A percentile compares a stretch with the other conserved stretches of the same genome.
Evolutionary conservation across 768 basidiomycete genomes (phyloP).

Genomic region (Neoboletus subvelutipes): DNA sequence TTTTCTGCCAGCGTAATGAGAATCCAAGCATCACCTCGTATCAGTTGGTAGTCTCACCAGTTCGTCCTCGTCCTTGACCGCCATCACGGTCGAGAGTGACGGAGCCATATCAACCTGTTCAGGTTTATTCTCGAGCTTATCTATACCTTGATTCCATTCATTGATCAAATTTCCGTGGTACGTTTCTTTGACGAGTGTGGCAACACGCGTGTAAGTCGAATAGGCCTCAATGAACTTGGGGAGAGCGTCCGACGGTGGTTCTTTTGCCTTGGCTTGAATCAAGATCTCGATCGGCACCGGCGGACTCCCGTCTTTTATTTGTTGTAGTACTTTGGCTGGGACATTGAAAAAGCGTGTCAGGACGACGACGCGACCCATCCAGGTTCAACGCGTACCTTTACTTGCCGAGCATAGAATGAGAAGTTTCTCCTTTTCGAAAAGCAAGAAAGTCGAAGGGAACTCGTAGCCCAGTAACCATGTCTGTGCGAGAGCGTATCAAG

Average conservation of each 20-base stretch:
- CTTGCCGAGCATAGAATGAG: slow-evolving; percentile 82
- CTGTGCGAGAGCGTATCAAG: slow-evolving; percentile 39
- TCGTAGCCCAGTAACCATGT: slow-evolving; percentile 98
- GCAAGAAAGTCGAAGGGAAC: slow-evolving; percentile 89
- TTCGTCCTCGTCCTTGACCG: slow-evolving; percentile 90
- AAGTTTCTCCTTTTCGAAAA: slow-evolving; percentile 78
- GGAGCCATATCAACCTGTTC: slow-evolving; percentile 78
- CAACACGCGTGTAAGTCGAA: slow-evolving; percentile 63
- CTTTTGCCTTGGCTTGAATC: slow-evolving; percentile 78
- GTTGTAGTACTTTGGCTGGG: slow-evolving; percentile 81
- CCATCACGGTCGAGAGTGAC: slow-evolving; percentile 75
- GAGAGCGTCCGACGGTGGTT: slow-evolving; percentile 70
- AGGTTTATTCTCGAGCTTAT: slow-evolving; percentile 55
- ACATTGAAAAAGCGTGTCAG: slow-evolving; percentile 12
- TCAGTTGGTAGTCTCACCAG: slow-evolving; percentile 52
- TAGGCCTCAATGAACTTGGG: slow-evolving; percentile 65
- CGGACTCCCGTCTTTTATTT: slow-evolving; percentile 59
- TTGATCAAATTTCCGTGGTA: slow-evolving; percentile 82
- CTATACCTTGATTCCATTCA: slow-evolving; percentile 77
- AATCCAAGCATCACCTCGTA: background rate
- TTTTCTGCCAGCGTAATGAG: slow-evolving; percentile 55
- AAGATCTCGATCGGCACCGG: slow-evolving; percentile 72
- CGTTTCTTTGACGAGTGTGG: slow-evolving; percentile 77
- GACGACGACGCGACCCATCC: slow-evolving; percentile 5
- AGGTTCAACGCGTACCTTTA: slow-evolving; percentile 58